Base-by-base conservation (phyloP, 352 stramenopile species). In the Phytophthora melonis region DNA sequence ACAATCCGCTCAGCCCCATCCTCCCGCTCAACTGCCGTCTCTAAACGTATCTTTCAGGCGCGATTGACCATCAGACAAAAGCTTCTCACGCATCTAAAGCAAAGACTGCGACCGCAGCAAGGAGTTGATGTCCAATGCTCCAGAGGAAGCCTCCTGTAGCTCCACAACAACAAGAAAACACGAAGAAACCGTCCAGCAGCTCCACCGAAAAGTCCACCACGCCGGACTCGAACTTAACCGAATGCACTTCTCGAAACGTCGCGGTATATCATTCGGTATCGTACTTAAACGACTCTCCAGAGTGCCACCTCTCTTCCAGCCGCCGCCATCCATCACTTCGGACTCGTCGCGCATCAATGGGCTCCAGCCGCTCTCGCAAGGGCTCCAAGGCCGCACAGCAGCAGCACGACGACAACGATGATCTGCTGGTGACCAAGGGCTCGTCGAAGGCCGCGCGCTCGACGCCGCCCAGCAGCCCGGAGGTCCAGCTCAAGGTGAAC, bases 401-500 rank as follows among this genome's bases (percentile, higher is more conserved):
- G 39, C 39, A 47, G 39, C 39, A 47, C 39, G 39, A 47, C 14
- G 39, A 47, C 39, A 21, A 25, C n/a, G 80, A 86, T 4, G 80
- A 86, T 4, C 71, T 88, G 45, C 74, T 88, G 3, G 70, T 81
- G 47, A 13, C 70, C 30, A 87, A 87, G 50, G 21, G 50, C 14
- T 62, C 66, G 1, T 63, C 64, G 0, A 71, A 63, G 21, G 25
- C 57, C 19, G 47, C 62, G 43, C 32, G 4, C 11, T 45, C 62
- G n/a, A 50, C 63, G 27, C 5, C 27, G 0, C 50, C 63, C 43
- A 58, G 53, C 9, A 74, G 76, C 32, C 57, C 30, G 1, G 63
- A 80, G 3, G 72, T 82, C n/a, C 67, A 89, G 74, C 81, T 96
- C 11, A 82, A 81, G 39, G 86, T 97, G 59, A 97, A 97, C 68